These are phyloP conservation scores for Carallia pectinifolia DNA, from an alignment of 345 rosid species.

Conservation along the genomic window DNA sequence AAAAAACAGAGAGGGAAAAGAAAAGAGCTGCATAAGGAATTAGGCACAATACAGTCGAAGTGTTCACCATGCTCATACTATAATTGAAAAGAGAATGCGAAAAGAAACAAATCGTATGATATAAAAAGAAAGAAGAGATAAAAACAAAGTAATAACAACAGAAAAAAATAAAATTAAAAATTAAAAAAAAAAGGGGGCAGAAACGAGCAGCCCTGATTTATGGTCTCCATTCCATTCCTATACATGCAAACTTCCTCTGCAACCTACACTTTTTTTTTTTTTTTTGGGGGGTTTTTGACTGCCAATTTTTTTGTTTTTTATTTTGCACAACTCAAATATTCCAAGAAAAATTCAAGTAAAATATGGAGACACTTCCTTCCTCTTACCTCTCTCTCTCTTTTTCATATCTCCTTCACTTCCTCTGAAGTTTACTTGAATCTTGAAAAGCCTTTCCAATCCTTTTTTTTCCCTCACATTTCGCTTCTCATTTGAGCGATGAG, in stretches of 20 bases:
- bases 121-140: slow-evolving; percentile 29
- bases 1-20: no score
- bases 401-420: neutral
- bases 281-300: slow-evolving; percentile 2
- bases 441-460: slow-evolving; percentile 14
- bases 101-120: slow-evolving; percentile 37
- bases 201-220: slow-evolving; percentile 37
- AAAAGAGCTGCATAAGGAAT: neutral
- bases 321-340: slow-evolving; percentile 40
- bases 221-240: slow-evolving; percentile 49
- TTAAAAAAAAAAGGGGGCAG: slow-evolving; percentile 12
- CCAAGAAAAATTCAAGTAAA: slow-evolving; percentile 53
- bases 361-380: slow-evolving; percentile 46
- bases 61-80: slow-evolving; percentile 42
- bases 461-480: slow-evolving; percentile 1
- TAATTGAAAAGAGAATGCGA: slow-evolving; percentile 17
- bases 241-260: slow-evolving; percentile 58
- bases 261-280: slow-evolving; percentile 33
- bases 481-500: slow-evolving; percentile 41
- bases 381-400: slow-evolving; percentile 39
- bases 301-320: slow-evolving; percentile 26
- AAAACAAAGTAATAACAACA: slow-evolving; percentile 22
- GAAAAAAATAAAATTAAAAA: neutral
- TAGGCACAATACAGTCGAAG: slow-evolving; percentile 37
- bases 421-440: neutral